Conservation (phyloP, 306 rosid species). For the Corylus avellana region DNA sequence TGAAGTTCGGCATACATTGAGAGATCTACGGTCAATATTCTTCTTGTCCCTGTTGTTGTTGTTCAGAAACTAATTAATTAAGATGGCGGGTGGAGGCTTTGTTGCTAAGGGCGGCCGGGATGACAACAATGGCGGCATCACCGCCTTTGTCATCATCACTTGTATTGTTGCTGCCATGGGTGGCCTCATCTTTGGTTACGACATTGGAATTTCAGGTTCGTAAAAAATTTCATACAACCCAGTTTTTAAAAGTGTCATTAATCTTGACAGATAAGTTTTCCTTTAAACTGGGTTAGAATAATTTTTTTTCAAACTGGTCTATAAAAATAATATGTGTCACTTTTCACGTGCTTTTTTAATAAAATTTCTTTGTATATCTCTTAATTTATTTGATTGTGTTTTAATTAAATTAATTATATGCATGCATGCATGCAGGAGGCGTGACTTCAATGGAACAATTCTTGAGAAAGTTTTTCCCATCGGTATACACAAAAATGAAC, state of each 20-base stretch:
- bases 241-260: no score
- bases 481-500: not conserved
- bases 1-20: not conserved
- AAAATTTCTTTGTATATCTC: no score
- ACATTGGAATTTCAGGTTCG: constrained; percentile 44
- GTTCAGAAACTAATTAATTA: not conserved
- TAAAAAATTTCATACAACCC: no score
- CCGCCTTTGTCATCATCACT: constrained; percentile 25
- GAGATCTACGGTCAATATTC: not conserved
- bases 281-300: no score
- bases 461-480: constrained; percentile 34
- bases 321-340: no score
- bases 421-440: constrained; percentile 33
- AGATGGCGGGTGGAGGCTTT: constrained; percentile 41
- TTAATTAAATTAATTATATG: no score
- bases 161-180: constrained; percentile 54
- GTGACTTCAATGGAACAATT: constrained; percentile 42
- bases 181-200: constrained; percentile 57
- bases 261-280: no score
- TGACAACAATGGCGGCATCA: constrained; percentile 29
- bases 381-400: no score
- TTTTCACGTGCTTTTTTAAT: no score
- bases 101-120: constrained; percentile 25
- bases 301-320: no score
- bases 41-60: not conserved